phyloP scores from a whole-genome alignment of 495 filamentous ascomycete species.

The Filosporella fistucella region DNA sequence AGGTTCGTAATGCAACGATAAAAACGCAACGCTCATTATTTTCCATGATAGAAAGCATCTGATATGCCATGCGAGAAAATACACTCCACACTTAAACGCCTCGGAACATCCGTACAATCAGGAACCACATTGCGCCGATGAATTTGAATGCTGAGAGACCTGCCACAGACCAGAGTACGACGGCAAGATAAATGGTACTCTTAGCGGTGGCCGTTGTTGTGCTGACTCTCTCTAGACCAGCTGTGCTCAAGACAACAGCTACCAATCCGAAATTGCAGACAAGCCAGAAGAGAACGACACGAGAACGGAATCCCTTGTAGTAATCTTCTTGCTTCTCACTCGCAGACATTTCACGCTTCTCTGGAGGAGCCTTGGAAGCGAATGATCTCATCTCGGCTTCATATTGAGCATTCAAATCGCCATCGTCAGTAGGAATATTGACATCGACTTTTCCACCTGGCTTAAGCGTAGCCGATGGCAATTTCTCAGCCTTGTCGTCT shows the following conservation, averaged over 20 bases:
- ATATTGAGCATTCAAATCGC: conserved; percentile 85
- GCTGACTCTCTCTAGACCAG: conserved; percentile 67
- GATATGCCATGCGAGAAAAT: too few relatives aligned
- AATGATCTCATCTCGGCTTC: conserved; percentile 81
- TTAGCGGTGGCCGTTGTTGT: conserved; percentile 34
- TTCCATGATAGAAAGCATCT: too few relatives aligned
- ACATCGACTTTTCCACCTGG: conserved; percentile 92
- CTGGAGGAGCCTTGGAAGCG: conserved; percentile 56
- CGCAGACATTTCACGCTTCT: conserved; percentile 55
- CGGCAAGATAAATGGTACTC: conserved; percentile 78
- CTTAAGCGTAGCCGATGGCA: conserved; percentile 77
- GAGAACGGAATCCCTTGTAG: conserved; percentile 90
- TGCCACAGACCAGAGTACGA: conserved; percentile 91
- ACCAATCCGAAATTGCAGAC: conserved; percentile 89
- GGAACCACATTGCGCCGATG: conserved; percentile 88
- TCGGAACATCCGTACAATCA: conserved; percentile 86
- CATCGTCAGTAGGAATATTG: conserved; percentile 79
- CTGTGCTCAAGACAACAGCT: conserved; percentile 82
- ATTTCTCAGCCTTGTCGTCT: conserved; percentile 81
- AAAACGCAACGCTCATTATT: too few relatives aligned
- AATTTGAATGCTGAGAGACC: conserved; percentile 86
- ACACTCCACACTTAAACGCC: conserved; percentile 41
- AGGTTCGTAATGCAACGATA: too few relatives aligned
- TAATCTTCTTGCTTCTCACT: conserved; percentile 93
- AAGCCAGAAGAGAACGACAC: conserved; percentile 93